Percentiles rank a stretch among this genome's conserved stretches.
phyloP scores from a whole-genome alignment of 2,329 filamentous ascomycete genomes.

The Macrophomina pseudophaseolina region DNA sequence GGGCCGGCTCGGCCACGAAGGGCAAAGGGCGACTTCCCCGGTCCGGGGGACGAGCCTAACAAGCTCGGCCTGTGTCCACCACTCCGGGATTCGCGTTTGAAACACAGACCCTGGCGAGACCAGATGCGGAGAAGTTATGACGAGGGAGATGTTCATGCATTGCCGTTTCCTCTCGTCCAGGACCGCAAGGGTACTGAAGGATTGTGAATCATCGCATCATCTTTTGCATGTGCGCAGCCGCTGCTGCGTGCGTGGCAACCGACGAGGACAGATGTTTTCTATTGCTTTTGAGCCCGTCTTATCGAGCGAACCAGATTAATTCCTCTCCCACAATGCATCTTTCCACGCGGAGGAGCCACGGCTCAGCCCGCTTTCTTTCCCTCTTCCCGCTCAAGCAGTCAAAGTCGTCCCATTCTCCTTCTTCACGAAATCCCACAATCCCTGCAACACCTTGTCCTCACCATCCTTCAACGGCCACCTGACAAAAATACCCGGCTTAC shows the following conservation, averaged over 20 bases:
- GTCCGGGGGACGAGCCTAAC: neutral
- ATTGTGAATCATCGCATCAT: neutral
- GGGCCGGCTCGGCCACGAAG: constrained; percentile 2
- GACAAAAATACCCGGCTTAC: constrained; percentile 37
- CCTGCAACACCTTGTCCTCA: constrained; percentile 31
- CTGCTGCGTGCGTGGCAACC: neutral
- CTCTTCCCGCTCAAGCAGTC: neutral
- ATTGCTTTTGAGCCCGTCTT: neutral
- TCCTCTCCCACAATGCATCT: too few species aligned
- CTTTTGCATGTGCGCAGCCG: neutral
- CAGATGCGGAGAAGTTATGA: neutral
- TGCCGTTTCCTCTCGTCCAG: neutral
- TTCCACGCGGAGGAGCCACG: too few species aligned
- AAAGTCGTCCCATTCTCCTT: constrained; percentile 32
- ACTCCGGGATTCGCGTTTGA: neutral
- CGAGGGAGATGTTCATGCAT: neutral
- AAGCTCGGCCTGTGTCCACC: neutral
- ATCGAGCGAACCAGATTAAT: neutral
- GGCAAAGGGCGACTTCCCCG: neutral
- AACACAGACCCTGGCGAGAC: neutral
- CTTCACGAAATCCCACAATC: constrained; percentile 36
- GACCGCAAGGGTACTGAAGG: neutral
- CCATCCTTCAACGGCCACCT: constrained; percentile 31
- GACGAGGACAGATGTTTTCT: too few species aligned
- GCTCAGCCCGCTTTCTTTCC: too few species aligned